phyloP scores from a whole-genome alignment of 2,329 filamentous ascomycete genomes.

The Aspergillus sclerotialis region DNA sequence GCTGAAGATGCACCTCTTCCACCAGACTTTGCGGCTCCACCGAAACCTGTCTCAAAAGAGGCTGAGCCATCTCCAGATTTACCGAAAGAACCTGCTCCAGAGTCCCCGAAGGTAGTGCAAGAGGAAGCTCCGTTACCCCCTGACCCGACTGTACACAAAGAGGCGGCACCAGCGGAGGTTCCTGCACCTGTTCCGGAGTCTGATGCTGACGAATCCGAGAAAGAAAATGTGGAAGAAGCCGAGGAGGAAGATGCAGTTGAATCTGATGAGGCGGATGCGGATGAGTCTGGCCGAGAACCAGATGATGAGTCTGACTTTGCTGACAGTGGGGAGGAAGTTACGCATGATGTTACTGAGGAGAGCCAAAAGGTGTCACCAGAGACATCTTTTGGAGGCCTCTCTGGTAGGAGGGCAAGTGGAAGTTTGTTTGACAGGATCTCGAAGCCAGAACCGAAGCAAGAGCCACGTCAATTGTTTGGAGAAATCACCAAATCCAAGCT shows the following conservation, averaged over 20 bases:
- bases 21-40: conserved; percentile 20
- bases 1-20: conserved; percentile 34
- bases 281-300: conserved; percentile 10
- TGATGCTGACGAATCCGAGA: conserved; percentile 26
- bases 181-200: conserved; percentile 27
- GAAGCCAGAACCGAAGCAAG: conserved; percentile 20
- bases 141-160: conserved; percentile 15
- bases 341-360: conserved; percentile 29
- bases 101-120: conserved; percentile 1
- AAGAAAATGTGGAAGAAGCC: conserved; percentile 29
- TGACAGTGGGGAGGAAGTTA: conserved; percentile 42
- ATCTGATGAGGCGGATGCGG: conserved; percentile 7
- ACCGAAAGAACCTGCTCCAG: conserved; percentile 7
- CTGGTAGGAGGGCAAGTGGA: conserved; percentile 30
- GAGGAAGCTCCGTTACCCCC: conserved; percentile 20
- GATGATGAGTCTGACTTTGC: conserved; percentile 36
- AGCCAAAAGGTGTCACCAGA: conserved; percentile 36
- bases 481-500: conserved; percentile 36
- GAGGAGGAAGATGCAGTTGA: conserved; percentile 34
- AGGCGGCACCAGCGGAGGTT: conserved; percentile 12
- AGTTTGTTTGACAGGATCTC: conserved; percentile 35
- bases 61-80: conserved; percentile 19
- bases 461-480: conserved; percentile 35
- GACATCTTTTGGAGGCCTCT: conserved; percentile 36
- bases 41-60: conserved; percentile 10